A percentile compares a stretch with the other conserved stretches of the same genome.
Conservation (phyloP, 1,284 basidiomycete genomes). For the Leucoagaricus sp. region DNA sequence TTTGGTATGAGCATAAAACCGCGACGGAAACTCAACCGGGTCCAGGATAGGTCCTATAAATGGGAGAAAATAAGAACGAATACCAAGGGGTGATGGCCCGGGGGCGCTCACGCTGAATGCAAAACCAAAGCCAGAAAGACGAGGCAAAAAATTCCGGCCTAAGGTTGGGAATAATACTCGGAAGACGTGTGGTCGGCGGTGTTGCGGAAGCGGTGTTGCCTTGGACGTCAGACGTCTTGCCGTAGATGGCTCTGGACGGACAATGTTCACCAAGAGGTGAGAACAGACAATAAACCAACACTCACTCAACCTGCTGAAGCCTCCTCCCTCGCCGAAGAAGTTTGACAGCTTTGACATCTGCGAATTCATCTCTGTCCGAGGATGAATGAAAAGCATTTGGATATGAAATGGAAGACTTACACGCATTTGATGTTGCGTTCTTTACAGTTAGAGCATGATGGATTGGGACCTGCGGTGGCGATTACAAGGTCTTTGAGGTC, state of each 20-base stretch:
- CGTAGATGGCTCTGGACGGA: slow-evolving; percentile 54
- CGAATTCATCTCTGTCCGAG: slow-evolving; percentile 76
- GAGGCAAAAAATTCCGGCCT: slow-evolving; percentile 80
- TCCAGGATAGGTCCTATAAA: slow-evolving; percentile 70
- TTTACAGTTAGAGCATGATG: slow-evolving; percentile 83
- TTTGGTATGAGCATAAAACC: slow-evolving; percentile 64
- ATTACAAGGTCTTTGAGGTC: slow-evolving; percentile 75
- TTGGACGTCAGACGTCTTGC: slow-evolving; percentile 49
- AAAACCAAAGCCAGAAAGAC: slow-evolving; percentile 79
- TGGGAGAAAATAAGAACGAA: slow-evolving; percentile 11
- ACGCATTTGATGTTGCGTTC: slow-evolving; percentile 84
- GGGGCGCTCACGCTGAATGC: slow-evolving; percentile 70
- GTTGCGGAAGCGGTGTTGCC: slow-evolving; percentile 30
- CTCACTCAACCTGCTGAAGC: slow-evolving; percentile 80
- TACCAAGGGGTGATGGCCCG: slow-evolving; percentile 26
- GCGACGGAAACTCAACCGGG: slow-evolving; percentile 69
- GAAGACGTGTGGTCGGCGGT: slow-evolving; percentile 34
- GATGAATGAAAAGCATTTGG: slow-evolving; percentile 8
- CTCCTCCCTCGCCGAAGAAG: slow-evolving; percentile 80
- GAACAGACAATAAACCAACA: slow-evolving; percentile 18
- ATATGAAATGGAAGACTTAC: slow-evolving; percentile 36
- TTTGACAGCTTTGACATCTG: slow-evolving; percentile 86
- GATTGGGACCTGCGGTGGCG: slow-evolving; percentile 47
- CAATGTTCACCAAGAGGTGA: not conserved
- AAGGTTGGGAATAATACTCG: slow-evolving; percentile 66